Evolutionary conservation across 1,284 basidiomycete genomes (phyloP).

Genomic region (Mycena citricolor): DNA sequence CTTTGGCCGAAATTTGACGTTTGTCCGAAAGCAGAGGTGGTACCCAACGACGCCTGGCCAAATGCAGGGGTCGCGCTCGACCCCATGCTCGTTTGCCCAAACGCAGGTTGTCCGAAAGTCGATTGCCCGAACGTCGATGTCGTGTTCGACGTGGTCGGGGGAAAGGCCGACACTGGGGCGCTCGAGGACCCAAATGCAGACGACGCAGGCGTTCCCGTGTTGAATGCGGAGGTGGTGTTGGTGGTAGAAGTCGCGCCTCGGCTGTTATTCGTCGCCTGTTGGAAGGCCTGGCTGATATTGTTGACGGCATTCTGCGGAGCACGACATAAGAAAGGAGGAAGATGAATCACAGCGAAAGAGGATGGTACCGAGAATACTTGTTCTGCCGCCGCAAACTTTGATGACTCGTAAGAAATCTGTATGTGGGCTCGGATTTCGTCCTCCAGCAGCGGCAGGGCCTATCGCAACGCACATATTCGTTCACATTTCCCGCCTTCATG

Average conservation of each 20-base stretch:
- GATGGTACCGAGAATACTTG: slow-evolving; percentile 35
- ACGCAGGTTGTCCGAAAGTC: slow-evolving; percentile 29
- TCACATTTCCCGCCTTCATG: slow-evolving; percentile 51
- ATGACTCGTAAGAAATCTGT: slow-evolving; percentile 58
- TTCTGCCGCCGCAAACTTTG: slow-evolving; percentile 42
- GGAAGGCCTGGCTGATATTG: slow-evolving; percentile 49
- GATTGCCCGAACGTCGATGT: slow-evolving; percentile 10
- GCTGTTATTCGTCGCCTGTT: slow-evolving; percentile 50
- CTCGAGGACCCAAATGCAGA: slow-evolving; percentile 24
- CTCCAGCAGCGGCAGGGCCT: too few relatives aligned
- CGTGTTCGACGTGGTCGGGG: slow-evolving; percentile 7
- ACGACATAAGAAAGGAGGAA: neutral
- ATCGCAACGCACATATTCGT: slow-evolving; percentile 65
- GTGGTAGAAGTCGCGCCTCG: slow-evolving; percentile 7
- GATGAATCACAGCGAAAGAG: slow-evolving; percentile 25
- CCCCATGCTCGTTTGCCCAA: slow-evolving; percentile 24
- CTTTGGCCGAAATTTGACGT: slow-evolving; percentile 32
- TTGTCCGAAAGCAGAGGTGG: slow-evolving; percentile 37
- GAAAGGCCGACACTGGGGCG: slow-evolving; percentile 20
- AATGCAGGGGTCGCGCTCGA: slow-evolving; percentile 30
- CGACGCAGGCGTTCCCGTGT: slow-evolving; percentile 18
- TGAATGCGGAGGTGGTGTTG: slow-evolving; percentile 10
- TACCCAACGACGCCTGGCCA: slow-evolving; percentile 22
- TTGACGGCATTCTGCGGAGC: slow-evolving; percentile 43
- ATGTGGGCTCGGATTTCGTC: too few relatives aligned